Evolutionary conservation across 805 yeast species (phyloP).

Genomic region (Saccharomycopsis sp.): DNA sequence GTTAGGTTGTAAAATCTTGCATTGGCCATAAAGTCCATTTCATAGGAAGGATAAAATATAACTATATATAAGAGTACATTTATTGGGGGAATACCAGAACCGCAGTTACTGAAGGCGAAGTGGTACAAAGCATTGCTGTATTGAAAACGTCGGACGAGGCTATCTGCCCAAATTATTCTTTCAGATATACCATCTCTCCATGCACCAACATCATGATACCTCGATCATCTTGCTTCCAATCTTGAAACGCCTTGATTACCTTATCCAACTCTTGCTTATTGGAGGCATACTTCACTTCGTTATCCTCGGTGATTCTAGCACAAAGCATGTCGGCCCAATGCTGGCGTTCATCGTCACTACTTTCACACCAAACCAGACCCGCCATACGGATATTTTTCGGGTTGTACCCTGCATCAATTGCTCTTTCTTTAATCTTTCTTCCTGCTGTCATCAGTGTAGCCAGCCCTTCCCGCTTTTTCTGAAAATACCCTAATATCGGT

Average conservation of each 20-base stretch:
- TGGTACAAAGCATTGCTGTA: too few relatives aligned
- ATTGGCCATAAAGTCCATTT: too few relatives aligned
- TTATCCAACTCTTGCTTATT: not conserved
- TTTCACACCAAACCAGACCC: slow-evolving; percentile 2
- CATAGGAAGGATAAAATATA: too few relatives aligned
- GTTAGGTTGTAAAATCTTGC: too few relatives aligned
- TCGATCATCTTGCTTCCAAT: slow-evolving; percentile 1
- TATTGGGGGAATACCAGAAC: too few relatives aligned
- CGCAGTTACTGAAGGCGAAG: too few relatives aligned
- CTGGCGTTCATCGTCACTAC: not conserved
- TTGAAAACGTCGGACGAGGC: too few relatives aligned
- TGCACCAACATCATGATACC: slow-evolving; percentile 1
- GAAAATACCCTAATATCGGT: slow-evolving; percentile 16
- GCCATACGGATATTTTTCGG: not conserved
- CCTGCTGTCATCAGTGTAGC: slow-evolving; percentile 1
- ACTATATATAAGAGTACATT: too few relatives aligned
- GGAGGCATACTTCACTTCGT: not conserved
- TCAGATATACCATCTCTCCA: not conserved
- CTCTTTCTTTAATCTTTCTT: slow-evolving; percentile 2
- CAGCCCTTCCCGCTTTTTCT: slow-evolving; percentile 1
- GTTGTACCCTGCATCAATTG: slow-evolving; percentile 1
- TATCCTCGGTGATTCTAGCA: not conserved
- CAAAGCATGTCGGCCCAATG: slow-evolving; percentile 4
- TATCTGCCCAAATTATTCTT: not conserved
- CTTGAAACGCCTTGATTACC: not conserved